Conservation (phyloP, 352 stramenopile genomes). For the Ophiocytium majus region DNA sequence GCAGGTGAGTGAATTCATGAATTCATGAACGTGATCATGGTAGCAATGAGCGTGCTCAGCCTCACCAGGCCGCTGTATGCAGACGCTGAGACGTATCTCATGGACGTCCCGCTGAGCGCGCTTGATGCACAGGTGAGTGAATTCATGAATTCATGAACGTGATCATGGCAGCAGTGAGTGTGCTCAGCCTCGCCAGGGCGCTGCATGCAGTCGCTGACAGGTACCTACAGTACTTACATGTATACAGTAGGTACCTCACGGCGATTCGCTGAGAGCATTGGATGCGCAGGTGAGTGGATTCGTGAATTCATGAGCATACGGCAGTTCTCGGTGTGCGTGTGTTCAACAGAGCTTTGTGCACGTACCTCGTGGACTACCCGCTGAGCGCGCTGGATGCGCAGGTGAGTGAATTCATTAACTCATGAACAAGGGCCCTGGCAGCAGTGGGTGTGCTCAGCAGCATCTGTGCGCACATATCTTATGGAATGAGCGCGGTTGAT, state of each 20-base stretch:
- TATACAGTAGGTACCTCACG: too few relatives aligned
- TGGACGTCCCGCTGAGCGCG: constrained; percentile 93
- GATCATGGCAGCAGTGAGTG: too few relatives aligned
- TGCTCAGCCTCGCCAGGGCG: constrained; percentile 82
- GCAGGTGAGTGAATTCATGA: constrained; percentile 83
- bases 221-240: constrained; percentile 88
- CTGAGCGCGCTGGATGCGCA: constrained; percentile 91
- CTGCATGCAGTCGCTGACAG: constrained; percentile 89
- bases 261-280: constrained; percentile 91
- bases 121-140: constrained; percentile 90
- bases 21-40: too few relatives aligned
- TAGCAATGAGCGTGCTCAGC: constrained; percentile 75
- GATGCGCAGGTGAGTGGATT: constrained; percentile 89
- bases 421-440: too few relatives aligned
- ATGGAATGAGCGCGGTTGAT: constrained; percentile 91
- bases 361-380: constrained; percentile 93
- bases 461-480: constrained; percentile 88
- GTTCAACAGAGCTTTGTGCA: constrained; percentile 86
- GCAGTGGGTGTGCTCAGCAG: constrained; percentile 79
- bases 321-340: too few relatives aligned
- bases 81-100: constrained; percentile 86
- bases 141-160: too few relatives aligned
- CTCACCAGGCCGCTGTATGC: constrained; percentile 89
- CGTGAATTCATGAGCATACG: too few relatives aligned
- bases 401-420: too few relatives aligned